Base-by-base conservation (phyloP, 495 filamentous ascomycete species). In the Achaetomiella virescens region DNA sequence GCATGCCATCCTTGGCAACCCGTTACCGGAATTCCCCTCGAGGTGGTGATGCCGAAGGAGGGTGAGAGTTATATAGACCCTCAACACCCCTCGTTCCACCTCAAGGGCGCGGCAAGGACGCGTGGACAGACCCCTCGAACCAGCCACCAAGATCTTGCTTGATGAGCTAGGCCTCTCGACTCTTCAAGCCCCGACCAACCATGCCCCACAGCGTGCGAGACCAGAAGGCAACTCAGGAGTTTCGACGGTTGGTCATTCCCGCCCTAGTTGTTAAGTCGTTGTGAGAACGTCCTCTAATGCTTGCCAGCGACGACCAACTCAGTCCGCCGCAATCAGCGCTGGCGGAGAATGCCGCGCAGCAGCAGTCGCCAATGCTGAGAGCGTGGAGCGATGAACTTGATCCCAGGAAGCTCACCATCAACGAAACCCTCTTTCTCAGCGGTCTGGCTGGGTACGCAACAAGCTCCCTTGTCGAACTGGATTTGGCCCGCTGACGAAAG, bases 331-430 rank as follows among this genome's bases (percentile, higher is more conserved):
- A 20, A 9, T 57, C 31, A 20, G 44, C 31, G 10, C 10, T 12
- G 33, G 22, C 47, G n/a, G 43, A 36, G 14, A 37, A 41, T 44
- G 40, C 45, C 15, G 7, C 46, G 1, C 35, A 45, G 27, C 25
- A 51, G 25, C 53, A 51, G 21, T 55, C 63, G 3, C 63, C 64
- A 18, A 76, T 75, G 72, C 52, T 76, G 48, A 61, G 61, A 37
- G 57, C 57, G 31, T 76, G 72, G 72, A 60, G 55, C 24, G 63
- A 58, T 22, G 70, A 76, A 57, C 65, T 63, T 21, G 52, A 63
- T 36, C 66, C 61, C 9, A 64, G 55, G 17, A 69, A 72, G n/a
- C 69, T 76, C 41, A 65, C 73, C 43, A 65, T 74, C 51, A 71
- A 42, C 55, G 73, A 76, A 61, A 66, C 57, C 9, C 61, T 70